Evolutionary conservation across 192 early-diverging fungal genomes (phyloP), one percentile per base, ranked within the genome.

Genomic region (Podila clonocystis): DNA sequence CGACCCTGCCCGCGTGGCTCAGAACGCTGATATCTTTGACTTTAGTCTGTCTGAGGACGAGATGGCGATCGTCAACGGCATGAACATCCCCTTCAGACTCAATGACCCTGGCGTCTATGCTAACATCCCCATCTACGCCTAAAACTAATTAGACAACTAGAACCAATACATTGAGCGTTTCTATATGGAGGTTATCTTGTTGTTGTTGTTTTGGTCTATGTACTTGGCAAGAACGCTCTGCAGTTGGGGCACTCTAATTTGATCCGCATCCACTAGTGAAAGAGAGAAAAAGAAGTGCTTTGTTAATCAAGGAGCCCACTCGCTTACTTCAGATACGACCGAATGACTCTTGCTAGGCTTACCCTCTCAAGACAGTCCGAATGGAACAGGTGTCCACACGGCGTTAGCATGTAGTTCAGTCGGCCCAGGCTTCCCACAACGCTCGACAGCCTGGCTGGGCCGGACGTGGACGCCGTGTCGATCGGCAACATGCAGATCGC

Each of bases 321-420:
- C 11, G 4, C 3, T 5, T 12, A 33, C 6, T 33, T 19, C n/a
- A n/a, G n/a, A 28, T 19, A 4, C 36, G 38, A 41, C 49, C 15
- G 26, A 12, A 41, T 2, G 36, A 15, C n/a, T 2, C 19, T 24
- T 30, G 11, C 26, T 9, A 62, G 34, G 34, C 52, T 69, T 86
- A 87, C 87, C 77, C 74, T 77, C 63, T 90, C 87, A 38, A 95
- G 85, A 71, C 94, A 95, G 13, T 91, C 90, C 0, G 91, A 87
- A 75, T 95, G 94, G 79, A 93, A 95, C 38, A 94, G 65, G 62
- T 95, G 94, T 26, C 87, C 85, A 78, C 93, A 95, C 0, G 94
- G 94, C 26, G 94, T 95, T 33, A 94, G 73, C 91, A 94, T 94
- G 58, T 95, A 93, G 15, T 70, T 69, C 30, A 84, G 49, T 57